phyloP scores from a whole-genome alignment of 2,329 filamentous ascomycete species.

The Orbilia blumenaviensis region DNA sequence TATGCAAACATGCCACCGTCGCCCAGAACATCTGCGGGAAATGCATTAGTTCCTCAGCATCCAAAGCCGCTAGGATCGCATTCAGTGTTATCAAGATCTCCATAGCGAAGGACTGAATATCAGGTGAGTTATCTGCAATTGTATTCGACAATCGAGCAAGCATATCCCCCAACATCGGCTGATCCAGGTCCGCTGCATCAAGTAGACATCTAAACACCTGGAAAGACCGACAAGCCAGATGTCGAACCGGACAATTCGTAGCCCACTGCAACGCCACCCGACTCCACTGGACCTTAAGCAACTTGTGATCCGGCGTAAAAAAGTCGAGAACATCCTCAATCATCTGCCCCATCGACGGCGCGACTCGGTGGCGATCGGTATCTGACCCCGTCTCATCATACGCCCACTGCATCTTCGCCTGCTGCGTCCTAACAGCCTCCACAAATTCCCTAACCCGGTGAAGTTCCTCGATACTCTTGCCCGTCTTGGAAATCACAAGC shows the following conservation, averaged over 20 bases:
- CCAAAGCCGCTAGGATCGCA: conserved; percentile 85
- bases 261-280: conserved; percentile 92
- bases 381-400: conserved; percentile 89
- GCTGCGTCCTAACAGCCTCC: conserved; percentile 86
- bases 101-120: conserved; percentile 97
- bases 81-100: conserved; percentile 95
- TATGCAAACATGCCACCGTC: conserved; percentile 93
- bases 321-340: conserved; percentile 83
- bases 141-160: conserved; percentile 93
- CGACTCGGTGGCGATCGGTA: conserved; percentile 79
- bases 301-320: conserved; percentile 83
- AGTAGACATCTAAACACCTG: conserved; percentile 96
- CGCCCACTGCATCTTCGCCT: conserved; percentile 85
- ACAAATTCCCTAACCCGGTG: conserved; percentile 73
- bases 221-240: conserved; percentile 95
- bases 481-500: conserved; percentile 75
- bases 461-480: conserved; percentile 76
- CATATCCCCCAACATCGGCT: conserved; percentile 96
- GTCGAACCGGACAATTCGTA: conserved; percentile 92
- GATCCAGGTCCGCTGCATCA: conserved; percentile 77
- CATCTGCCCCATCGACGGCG: conserved; percentile 84
- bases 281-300: conserved; percentile 90
- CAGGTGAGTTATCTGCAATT: conserved; percentile 83
- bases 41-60: conserved; percentile 79
- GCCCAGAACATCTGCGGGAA: conserved; percentile 99